Conservation (phyloP, 805 yeast genomes). For the Candida krabiensis region DNA sequence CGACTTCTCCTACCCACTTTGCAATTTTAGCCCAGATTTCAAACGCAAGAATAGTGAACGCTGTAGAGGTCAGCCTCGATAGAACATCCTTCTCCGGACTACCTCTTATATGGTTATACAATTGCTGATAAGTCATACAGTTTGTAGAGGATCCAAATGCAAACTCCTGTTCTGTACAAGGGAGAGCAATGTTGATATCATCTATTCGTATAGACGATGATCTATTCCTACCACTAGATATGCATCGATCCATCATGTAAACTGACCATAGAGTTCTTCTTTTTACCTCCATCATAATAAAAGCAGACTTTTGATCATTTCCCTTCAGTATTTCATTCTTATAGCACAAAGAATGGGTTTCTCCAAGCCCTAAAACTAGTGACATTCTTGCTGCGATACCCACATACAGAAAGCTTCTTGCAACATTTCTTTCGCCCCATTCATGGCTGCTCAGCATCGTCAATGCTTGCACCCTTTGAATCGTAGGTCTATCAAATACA, state of each 20-base stretch:
- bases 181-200: constrained; percentile 34
- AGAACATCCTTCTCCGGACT: constrained; percentile 10
- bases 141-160: constrained; percentile 26
- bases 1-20: constrained; percentile 39
- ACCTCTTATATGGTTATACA: constrained; percentile 6
- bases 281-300: constrained; percentile 33
- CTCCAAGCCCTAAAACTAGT: constrained; percentile 33
- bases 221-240: constrained; percentile 36
- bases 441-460: constrained; percentile 39
- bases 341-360: constrained; percentile 19
- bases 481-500: constrained; percentile 38
- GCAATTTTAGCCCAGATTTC: constrained; percentile 40
- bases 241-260: constrained; percentile 43
- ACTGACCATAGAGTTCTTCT: constrained; percentile 41
- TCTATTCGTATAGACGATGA: constrained; percentile 35
- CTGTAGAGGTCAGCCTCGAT: constrained; percentile 25
- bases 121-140: constrained; percentile 18
- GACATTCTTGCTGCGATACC: constrained; percentile 44
- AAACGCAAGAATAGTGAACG: constrained; percentile 33
- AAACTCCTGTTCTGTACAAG: constrained; percentile 35
- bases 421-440: constrained; percentile 41
- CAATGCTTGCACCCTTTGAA: constrained; percentile 39
- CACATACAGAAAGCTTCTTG: constrained; percentile 36
- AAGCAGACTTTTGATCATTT: constrained; percentile 7
- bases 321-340: constrained; percentile 6